Conservation (phyloP, 2,329 filamentous ascomycete genomes). For the Colletotrichum karsti region DNA sequence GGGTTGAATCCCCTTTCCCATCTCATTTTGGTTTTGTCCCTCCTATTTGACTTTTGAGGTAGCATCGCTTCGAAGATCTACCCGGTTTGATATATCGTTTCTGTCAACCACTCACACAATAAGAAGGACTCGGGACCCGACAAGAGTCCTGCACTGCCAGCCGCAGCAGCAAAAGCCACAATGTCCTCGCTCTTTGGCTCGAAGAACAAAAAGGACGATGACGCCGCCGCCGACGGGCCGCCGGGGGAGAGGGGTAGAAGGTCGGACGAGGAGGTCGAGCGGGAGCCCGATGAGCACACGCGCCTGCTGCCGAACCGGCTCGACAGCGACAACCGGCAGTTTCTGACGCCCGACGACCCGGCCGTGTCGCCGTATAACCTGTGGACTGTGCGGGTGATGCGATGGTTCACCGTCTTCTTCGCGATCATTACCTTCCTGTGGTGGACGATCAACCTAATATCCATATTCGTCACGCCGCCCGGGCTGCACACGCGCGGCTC, state of each 20-base stretch:
- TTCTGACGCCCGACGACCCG: slow-evolving; percentile 51
- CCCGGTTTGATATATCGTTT: not conserved
- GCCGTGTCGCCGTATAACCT: slow-evolving; percentile 92
- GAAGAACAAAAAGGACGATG: slow-evolving; percentile 33
- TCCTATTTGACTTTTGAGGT: not conserved
- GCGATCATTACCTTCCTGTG: slow-evolving; percentile 82
- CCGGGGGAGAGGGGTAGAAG: slow-evolving; percentile 16
- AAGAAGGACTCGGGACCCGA: not conserved
- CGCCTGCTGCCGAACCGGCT: slow-evolving; percentile 75
- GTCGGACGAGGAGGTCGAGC: slow-evolving; percentile 5
- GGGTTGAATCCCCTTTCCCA: not conserved
- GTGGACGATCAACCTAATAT: slow-evolving; percentile 92
- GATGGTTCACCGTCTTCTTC: slow-evolving; percentile 81
- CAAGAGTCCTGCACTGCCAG: not conserved
- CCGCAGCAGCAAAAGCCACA: not conserved
- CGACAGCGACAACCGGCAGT: slow-evolving; percentile 50
- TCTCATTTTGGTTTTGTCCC: not conserved
- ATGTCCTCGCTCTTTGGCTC: slow-evolving; percentile 22
- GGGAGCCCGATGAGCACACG: slow-evolving; percentile 60
- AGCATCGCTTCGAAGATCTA: not conserved
- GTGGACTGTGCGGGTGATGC: slow-evolving; percentile 84
- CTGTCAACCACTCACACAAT: not conserved
- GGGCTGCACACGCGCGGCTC: slow-evolving; percentile 87
- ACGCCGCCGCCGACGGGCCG: slow-evolving; percentile 35
- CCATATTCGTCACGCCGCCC: slow-evolving; percentile 89